Conservation (phyloP, 306 rosid species). For the Sechiopsis laciniata region DNA sequence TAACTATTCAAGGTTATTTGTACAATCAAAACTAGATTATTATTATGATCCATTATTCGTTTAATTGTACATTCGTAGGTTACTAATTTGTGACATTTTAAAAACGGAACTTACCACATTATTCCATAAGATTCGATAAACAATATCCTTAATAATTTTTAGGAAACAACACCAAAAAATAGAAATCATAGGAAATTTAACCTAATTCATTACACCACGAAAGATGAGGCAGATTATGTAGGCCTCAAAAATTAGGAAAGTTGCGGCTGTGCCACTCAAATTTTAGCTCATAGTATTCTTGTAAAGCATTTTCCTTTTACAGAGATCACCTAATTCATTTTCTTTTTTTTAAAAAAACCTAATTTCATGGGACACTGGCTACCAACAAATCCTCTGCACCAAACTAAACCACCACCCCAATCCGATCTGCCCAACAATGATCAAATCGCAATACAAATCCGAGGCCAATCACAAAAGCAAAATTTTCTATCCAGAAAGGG, state of each 20-base stretch:
- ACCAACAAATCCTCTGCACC: neutral
- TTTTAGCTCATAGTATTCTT: neutral
- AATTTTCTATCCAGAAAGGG: slow-evolving; percentile 1
- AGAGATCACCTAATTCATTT: neutral
- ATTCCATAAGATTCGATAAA: too few species aligned
- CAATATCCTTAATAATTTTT: too few species aligned
- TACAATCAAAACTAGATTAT: too few species aligned
- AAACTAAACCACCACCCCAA: neutral
- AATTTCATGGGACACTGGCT: slow-evolving; percentile 18
- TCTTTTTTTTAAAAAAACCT: slow-evolving; percentile 8
- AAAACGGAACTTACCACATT: too few species aligned
- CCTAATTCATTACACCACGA: too few species aligned
- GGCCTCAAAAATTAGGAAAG: neutral
- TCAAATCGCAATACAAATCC: slow-evolving; percentile 4
- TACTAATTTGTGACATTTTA: too few species aligned
- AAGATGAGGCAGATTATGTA: neutral
- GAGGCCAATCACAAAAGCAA: neutral
- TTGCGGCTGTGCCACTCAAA: neutral
- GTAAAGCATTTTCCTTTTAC: slow-evolving; percentile 7
- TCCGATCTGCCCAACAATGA: slow-evolving; percentile 4
- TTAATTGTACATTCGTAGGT: too few species aligned
- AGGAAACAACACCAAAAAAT: too few species aligned
- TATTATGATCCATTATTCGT: too few species aligned
- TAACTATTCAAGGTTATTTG: too few species aligned
- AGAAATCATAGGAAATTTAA: too few species aligned